Evolutionary conservation across 306 rosid species (phyloP).

Genomic region (Sesbania bispinosa): DNA sequence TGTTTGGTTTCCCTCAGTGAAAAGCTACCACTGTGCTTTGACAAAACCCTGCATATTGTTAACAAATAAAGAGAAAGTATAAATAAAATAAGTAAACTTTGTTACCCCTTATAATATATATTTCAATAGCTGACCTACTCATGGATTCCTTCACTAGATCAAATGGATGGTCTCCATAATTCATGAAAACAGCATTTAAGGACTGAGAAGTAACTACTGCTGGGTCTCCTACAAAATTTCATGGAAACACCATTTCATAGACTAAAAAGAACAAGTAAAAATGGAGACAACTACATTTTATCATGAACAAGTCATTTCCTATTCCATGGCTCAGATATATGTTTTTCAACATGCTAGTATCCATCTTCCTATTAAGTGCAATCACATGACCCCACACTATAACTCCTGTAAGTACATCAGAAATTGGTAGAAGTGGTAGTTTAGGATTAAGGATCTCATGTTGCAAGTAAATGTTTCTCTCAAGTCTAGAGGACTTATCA

Average conservation of each 20-base stretch:
- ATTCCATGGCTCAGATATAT: not conserved
- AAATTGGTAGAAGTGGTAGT: not conserved
- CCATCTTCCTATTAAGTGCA: not conserved
- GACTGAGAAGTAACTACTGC: not conserved
- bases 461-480: not conserved
- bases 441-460: not conserved
- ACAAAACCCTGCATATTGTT: not conserved
- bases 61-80: not conserved
- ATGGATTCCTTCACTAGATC: constrained; percentile 20
- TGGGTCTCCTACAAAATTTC: constrained; percentile 9
- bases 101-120: not conserved
- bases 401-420: not conserved
- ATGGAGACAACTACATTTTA: not conserved
- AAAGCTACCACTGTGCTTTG: not conserved
- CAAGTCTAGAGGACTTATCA: not conserved
- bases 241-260: not conserved
- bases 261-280: not conserved
- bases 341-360: not conserved
- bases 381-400: not conserved
- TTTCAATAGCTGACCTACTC: not conserved
- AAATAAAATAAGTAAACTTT: not conserved
- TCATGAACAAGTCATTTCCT: not conserved
- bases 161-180: constrained; percentile 17
- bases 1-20: constrained; percentile 17
- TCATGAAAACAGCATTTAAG: constrained; percentile 16